Base-by-base conservation (phyloP, 768 basidiomycete species). In the Paxillus involutus region DNA sequence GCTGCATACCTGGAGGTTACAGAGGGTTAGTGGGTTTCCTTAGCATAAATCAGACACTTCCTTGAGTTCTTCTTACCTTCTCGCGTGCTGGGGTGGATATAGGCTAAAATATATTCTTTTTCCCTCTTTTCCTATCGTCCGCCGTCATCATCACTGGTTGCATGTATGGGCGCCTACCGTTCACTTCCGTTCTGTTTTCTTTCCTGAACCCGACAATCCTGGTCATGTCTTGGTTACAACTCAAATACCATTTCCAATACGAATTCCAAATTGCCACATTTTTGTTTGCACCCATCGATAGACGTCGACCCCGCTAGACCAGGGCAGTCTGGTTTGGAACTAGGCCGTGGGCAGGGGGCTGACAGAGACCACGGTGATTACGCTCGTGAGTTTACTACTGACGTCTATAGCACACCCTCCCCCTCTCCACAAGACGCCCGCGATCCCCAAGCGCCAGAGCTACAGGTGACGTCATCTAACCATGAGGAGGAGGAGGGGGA, bases 1-100 rank as follows among this genome's bases (percentile, higher is more conserved):
- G 93, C 94, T 24, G 84, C 86, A 17, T 98, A 98, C 70, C 70
- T 99, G 68, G 90, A 96, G 72, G 71, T 86, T 62, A 77, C 79
- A 65, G 83, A 88, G 83, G 91, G 97, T 96, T 87, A 96, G 95
- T 96, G 71, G 62, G 71, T 63, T 75, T 62, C 63, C 71, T 71
- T 64, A 55, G 51, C 46, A 53, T 52, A 29, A 46, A 46, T 48
- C 49, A 51, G 37, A 70, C 62, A 62, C 68, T 74, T 78, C 75
- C 80, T 77, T 80, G 74, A 74, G 81, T 82, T 75, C 73, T 65
- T 73, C 75, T 77, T 80, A 82, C 78, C 57, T 59, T 59, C 71
- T 78, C 71, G 68, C 65, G 69, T 61, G 62, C 49, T 60, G 61
- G 68, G 66, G 70, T 61, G 75, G 73, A 78, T 77, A 72, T 85